Evolutionary conservation across 2,329 filamentous ascomycete genomes (phyloP).

Genomic region (Trichoderma breve): DNA sequence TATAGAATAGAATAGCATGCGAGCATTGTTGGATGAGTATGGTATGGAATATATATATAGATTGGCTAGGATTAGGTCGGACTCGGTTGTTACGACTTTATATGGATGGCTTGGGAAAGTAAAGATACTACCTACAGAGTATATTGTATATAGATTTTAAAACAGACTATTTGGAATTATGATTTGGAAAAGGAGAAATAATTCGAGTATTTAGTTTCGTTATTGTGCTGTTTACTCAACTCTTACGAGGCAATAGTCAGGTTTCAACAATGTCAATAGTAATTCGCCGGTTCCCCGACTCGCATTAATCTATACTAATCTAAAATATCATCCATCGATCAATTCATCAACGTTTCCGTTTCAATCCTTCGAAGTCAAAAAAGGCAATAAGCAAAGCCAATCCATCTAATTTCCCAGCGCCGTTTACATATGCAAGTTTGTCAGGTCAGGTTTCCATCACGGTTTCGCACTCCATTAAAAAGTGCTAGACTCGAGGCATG

Average conservation of each 20-base stretch:
- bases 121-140: neutral
- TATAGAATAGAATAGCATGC: neutral
- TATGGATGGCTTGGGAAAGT: neutral
- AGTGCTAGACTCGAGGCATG: constrained; percentile 20
- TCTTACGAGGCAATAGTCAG: neutral
- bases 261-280: neutral
- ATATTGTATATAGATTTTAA: neutral
- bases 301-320: neutral
- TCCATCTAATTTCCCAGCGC: neutral
- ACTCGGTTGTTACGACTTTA: neutral
- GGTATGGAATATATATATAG: neutral
- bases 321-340: neutral
- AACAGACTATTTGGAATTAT: neutral
- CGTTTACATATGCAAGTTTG: neutral
- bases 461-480: neutral
- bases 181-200: neutral
- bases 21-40: neutral
- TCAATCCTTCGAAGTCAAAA: neutral
- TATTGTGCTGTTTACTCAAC: neutral
- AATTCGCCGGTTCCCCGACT: neutral
- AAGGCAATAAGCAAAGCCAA: neutral
- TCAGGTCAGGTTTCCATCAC: neutral
- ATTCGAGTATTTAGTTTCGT: neutral
- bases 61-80: neutral
- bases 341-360: neutral